A percentile compares a stretch with the other conserved stretches of the same genome.
phyloP scores from a whole-genome alignment of 495 filamentous ascomycete genomes.

The Neurospora sp. region DNA sequence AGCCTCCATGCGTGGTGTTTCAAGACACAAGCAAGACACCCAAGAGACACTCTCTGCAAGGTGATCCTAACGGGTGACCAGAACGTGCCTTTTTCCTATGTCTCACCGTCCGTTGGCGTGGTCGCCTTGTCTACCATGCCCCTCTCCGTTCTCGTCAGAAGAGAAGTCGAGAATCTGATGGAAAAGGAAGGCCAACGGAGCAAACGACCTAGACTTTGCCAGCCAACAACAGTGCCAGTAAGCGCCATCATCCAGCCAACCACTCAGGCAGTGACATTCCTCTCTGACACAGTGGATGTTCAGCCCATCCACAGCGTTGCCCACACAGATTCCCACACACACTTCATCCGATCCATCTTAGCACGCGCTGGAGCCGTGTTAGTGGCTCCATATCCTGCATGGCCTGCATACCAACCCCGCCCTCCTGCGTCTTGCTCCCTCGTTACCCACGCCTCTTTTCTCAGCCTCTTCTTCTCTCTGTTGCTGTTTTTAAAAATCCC shows the following conservation, averaged over 20 bases:
- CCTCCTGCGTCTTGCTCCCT: background rate
- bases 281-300: background rate
- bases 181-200: background rate
- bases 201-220: background rate
- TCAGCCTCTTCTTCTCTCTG: background rate
- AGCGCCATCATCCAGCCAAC: background rate
- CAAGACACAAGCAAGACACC: background rate
- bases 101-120: background rate
- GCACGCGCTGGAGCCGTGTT: background rate
- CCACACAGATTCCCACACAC: background rate
- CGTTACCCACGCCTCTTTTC: background rate
- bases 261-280: background rate
- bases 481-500: background rate
- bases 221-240: background rate
- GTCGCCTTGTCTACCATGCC: background rate
- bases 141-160: background rate
- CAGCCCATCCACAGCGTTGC: background rate
- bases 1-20: background rate
- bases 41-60: background rate
- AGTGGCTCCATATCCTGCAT: background rate
- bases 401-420: background rate
- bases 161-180: background rate
- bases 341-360: background rate
- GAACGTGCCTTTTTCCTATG: background rate
- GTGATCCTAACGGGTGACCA: background rate